These are phyloP conservation scores for Erucastrum elatum DNA, from an alignment of 345 rosid genomes.

Conservation along the genomic window DNA sequence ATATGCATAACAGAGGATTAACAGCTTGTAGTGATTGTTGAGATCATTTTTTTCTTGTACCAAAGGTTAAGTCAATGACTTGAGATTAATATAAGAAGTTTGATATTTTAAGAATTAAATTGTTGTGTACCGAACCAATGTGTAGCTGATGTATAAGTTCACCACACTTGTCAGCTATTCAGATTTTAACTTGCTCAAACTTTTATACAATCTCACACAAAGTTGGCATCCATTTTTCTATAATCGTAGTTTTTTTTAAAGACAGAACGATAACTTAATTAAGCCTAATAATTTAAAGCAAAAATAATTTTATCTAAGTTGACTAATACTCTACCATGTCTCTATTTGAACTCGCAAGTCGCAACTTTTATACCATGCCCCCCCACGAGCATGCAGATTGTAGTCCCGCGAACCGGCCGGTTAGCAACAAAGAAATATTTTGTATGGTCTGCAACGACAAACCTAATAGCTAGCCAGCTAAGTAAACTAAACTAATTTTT, in stretches of 20 bases:
- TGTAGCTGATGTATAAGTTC: background rate
- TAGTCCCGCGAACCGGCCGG: background rate
- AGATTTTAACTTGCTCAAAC: background rate
- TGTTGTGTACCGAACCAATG: background rate
- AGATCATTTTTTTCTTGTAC: background rate
- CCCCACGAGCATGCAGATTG: background rate
- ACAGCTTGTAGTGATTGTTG: conserved; percentile 12
- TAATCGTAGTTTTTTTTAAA: background rate
- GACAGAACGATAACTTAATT: background rate
- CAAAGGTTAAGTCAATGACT: background rate
- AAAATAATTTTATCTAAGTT: background rate
- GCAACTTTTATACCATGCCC: background rate
- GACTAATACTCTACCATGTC: background rate
- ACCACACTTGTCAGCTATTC: background rate
- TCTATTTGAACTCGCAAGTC: background rate
- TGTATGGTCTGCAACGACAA: background rate
- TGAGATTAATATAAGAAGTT: background rate
- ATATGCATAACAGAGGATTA: background rate
- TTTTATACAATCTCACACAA: background rate
- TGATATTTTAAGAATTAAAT: background rate
- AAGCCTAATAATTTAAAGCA: background rate
- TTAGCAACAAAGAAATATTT: background rate
- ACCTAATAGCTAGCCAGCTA: background rate
- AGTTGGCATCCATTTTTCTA: background rate
- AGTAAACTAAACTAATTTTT: background rate